These are phyloP conservation scores for Cryptosporidium ryanae DNA, from an alignment of 169 alveolate species.

Conservation along the genomic window DNA sequence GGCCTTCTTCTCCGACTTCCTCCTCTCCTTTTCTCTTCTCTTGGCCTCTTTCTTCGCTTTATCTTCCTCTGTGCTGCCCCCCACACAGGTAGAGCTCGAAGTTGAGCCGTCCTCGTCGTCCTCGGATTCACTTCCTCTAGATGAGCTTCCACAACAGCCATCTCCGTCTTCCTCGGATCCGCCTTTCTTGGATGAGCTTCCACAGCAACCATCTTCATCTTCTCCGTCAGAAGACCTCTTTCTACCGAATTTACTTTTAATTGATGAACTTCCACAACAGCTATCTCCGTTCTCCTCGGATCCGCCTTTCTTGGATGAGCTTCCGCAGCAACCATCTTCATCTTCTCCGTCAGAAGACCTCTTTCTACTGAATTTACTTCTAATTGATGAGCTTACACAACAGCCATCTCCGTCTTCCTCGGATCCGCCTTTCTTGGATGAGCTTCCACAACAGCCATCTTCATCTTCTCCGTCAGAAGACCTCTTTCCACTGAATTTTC, in stretches of 20 bases:
- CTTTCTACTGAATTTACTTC: too few species aligned
- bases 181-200: neutral
- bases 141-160: neutral
- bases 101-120: neutral
- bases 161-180: neutral
- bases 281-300: neutral
- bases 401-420: neutral
- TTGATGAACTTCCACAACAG: neutral
- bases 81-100: too few species aligned
- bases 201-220: neutral
- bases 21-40: neutral
- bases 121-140: neutral
- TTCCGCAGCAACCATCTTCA: neutral
- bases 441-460: neutral
- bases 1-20: neutral
- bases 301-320: neutral
- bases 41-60: neutral
- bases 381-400: too few species aligned
- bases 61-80: neutral
- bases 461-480: neutral
- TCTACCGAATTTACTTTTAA: neutral
- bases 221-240: neutral
- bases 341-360: neutral
- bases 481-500: neutral
- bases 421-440: neutral